Conservation (phyloP, 129 eudicot genomes). For the Artemisia annua region DNA sequence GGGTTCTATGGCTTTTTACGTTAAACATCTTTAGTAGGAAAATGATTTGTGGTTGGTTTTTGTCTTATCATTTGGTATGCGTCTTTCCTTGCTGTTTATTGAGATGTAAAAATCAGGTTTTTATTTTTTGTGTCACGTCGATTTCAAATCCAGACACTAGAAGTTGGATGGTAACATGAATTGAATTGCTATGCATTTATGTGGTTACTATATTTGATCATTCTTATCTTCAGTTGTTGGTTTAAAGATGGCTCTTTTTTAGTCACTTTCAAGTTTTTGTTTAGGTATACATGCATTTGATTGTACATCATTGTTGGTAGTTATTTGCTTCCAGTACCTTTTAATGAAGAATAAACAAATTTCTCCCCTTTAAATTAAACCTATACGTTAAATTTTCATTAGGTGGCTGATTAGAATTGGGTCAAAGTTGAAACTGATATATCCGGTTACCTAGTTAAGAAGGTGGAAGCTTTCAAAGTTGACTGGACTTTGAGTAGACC, state of each 20-base stretch:
- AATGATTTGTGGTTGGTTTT: constrained; percentile 3
- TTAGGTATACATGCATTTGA: no score
- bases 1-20: not conserved
- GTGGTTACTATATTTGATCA: not conserved
- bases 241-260: not conserved
- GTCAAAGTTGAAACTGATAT: no score
- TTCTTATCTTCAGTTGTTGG: not conserved
- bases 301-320: no score
- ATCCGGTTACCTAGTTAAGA: no score
- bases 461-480: no score
- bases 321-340: no score
- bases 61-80: not conserved
- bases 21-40: not conserved
- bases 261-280: no score
- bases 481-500: no score
- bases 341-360: no score
- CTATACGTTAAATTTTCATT: no score
- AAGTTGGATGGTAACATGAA: not conserved
- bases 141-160: not conserved
- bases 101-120: constrained; percentile 42
- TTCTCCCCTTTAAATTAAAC: no score
- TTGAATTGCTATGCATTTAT: not conserved
- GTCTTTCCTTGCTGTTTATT: constrained; percentile 3
- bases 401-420: no score
- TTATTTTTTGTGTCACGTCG: constrained; percentile 5